Evolutionary conservation across 73 alveolate genomes (phyloP).

Genomic region (Durusdinium trenchii): DNA sequence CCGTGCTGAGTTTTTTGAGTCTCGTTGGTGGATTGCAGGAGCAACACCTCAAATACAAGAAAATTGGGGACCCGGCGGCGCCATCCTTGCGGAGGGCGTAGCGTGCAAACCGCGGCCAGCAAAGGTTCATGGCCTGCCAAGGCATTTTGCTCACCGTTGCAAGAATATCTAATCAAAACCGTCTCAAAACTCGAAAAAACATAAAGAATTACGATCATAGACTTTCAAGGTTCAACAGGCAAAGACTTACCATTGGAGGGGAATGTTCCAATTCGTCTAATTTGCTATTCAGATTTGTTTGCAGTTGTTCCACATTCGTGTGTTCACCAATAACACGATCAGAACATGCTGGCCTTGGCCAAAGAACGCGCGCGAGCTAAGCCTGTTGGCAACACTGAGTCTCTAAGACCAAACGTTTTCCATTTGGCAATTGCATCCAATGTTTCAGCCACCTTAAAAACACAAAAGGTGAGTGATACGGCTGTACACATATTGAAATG

Average conservation of each 20-base stretch:
- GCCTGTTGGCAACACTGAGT: too few species aligned
- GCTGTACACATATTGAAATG: too few species aligned
- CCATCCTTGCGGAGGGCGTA: neutral
- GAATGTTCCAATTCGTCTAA: neutral
- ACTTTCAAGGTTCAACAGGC: neutral
- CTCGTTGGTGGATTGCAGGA: neutral
- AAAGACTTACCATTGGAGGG: neutral
- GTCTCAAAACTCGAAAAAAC: too few species aligned
- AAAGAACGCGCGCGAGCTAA: conserved; percentile 20
- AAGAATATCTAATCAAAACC: too few species aligned
- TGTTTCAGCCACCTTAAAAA: too few species aligned
- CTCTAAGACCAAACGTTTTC: too few species aligned
- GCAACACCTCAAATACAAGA: neutral
- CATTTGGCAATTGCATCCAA: too few species aligned
- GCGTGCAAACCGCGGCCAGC: neutral
- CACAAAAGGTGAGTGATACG: too few species aligned
- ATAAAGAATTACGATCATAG: too few species aligned
- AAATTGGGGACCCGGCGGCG: neutral
- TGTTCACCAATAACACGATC: neutral
- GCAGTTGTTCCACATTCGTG: neutral
- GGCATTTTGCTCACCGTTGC: neutral
- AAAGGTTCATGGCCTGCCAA: neutral
- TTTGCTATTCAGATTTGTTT: neutral
- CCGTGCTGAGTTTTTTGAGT: neutral
- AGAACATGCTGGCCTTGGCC: conserved; percentile 4